Evolutionary conservation across 306 rosid species (phyloP).

Genomic region (Cajanus cajan): DNA sequence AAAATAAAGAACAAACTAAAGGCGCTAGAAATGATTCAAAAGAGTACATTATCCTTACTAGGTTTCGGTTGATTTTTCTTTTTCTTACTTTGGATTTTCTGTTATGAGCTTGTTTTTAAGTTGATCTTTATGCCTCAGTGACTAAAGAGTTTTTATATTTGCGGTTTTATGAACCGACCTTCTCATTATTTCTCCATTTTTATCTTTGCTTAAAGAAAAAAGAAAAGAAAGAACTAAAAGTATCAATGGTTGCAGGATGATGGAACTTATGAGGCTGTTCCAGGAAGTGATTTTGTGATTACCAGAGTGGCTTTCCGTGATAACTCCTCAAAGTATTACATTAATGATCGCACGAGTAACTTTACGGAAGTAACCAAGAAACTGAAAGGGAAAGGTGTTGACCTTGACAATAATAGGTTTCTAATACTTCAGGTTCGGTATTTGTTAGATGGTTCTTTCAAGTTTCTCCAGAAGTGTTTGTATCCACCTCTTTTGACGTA

Average conservation of each 20-base stretch:
- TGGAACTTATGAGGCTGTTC: slow-evolving; percentile 71
- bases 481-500: slow-evolving; percentile 19
- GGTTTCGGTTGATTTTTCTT: neutral
- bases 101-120: neutral
- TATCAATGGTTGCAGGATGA: slow-evolving; percentile 54
- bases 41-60: neutral
- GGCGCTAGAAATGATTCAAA: neutral
- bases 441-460: neutral
- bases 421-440: slow-evolving; percentile 84
- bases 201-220: neutral
- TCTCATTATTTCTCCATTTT: neutral
- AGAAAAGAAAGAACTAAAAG: neutral
- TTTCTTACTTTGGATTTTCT: neutral
- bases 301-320: slow-evolving; percentile 88
- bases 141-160: slow-evolving; percentile 1
- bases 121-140: neutral
- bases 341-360: slow-evolving; percentile 79
- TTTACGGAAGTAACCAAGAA: slow-evolving; percentile 96
- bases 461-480: neutral
- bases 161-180: neutral
- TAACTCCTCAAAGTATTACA: slow-evolving; percentile 88
- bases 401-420: slow-evolving; percentile 94
- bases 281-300: slow-evolving; percentile 85
- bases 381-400: slow-evolving; percentile 94
- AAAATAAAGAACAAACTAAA: neutral